Evolutionary conservation across 805 yeast genomes (phyloP).

Genomic region (Nakazawaea laoshanensis): DNA sequence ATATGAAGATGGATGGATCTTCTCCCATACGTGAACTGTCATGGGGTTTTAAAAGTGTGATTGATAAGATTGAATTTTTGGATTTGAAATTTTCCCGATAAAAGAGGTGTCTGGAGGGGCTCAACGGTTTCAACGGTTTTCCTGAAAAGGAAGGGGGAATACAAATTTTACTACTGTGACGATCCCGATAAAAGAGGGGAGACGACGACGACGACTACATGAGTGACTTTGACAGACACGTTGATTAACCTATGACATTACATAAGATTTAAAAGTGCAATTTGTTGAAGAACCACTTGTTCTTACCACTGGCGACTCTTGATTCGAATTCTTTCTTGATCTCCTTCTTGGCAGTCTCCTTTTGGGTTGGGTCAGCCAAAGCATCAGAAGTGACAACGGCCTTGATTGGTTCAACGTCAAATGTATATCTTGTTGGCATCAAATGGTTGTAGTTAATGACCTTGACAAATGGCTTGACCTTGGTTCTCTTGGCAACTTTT

Average conservation of each 20-base stretch:
- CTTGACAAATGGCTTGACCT: conserved; percentile 98
- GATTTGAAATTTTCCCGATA: no score
- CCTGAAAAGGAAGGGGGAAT: no score
- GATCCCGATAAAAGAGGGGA: background rate
- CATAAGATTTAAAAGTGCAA: conserved; percentile 81
- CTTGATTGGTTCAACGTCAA: conserved; percentile 95
- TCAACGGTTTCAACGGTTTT: no score
- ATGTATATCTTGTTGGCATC: conserved; percentile 99
- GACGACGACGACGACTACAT: background rate
- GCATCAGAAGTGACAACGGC: conserved; percentile 86
- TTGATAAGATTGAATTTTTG: no score
- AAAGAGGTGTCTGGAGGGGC: no score
- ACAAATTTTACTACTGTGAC: no score
- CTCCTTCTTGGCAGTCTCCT: conserved; percentile 98
- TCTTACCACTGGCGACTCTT: conserved; percentile 99
- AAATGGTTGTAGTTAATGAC: conserved; percentile 99
- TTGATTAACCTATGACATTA: background rate
- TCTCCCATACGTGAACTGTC: conserved; percentile 9
- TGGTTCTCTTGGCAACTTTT: conserved; percentile 95
- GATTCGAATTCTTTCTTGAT: conserved; percentile 99
- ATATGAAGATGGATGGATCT: background rate
- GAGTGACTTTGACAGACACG: background rate
- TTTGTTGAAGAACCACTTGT: conserved; percentile 99
- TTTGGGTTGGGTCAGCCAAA: conserved; percentile 94
- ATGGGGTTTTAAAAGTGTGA: background rate